These are phyloP conservation scores for Colletotrichum spaethianum DNA, from an alignment of 2,329 filamentous ascomycete species.

Conservation along the genomic window DNA sequence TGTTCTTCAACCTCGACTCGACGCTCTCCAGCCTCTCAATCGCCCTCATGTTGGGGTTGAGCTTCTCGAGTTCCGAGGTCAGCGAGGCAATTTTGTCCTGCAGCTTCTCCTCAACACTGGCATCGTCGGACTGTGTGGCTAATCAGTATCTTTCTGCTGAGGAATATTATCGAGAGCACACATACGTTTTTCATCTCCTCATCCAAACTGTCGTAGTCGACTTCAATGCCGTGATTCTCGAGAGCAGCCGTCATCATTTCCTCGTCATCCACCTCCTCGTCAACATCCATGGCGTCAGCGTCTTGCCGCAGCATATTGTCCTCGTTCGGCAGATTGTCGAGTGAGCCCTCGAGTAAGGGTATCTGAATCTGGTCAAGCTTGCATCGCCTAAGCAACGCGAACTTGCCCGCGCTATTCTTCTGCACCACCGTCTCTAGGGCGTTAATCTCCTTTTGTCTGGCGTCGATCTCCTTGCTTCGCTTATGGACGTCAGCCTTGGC, in stretches of 20 bases:
- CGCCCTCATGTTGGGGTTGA: constrained; percentile 96
- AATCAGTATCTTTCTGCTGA: constrained; percentile 47
- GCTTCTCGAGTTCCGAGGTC: constrained; percentile 87
- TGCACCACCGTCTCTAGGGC: constrained; percentile 88
- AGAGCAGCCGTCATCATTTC: constrained; percentile 75
- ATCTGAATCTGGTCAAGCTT: constrained; percentile 94
- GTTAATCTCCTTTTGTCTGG: constrained; percentile 78
- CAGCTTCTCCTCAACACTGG: constrained; percentile 80
- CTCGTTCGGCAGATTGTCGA: constrained; percentile 90
- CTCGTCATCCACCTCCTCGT: constrained; percentile 75
- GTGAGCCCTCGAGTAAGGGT: constrained; percentile 81
- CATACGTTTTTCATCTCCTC: constrained; percentile 85
- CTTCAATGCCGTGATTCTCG: constrained; percentile 91
- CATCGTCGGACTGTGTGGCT: constrained; percentile 71
- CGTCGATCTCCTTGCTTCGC: constrained; percentile 86
- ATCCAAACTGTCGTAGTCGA: constrained; percentile 86
- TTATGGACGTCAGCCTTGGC: constrained; percentile 86
- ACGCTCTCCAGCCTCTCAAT: constrained; percentile 92
- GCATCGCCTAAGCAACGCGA: constrained; percentile 87
- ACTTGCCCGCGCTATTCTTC: constrained; percentile 86
- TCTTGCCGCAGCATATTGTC: constrained; percentile 84
- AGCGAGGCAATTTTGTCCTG: constrained; percentile 83
- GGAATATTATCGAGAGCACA: constrained; percentile 39
- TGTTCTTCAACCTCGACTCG: constrained; percentile 84
- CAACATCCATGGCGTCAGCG: constrained; percentile 92